phyloP scores from a whole-genome alignment of 1,284 basidiomycete species.

The Golubevia pallescens region DNA sequence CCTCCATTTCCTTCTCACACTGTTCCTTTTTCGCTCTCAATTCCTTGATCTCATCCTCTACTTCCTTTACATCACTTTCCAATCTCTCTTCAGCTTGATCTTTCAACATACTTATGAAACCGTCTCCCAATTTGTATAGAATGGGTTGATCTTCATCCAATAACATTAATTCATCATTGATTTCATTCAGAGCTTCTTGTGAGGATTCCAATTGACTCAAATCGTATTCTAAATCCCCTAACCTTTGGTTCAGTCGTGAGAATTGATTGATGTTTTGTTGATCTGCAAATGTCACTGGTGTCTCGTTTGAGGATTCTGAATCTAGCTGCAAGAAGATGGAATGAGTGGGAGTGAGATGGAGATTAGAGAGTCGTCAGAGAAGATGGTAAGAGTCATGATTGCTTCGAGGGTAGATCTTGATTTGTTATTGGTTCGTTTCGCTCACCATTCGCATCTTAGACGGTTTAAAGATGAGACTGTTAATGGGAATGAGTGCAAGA shows the following conservation, averaged over 20 bases:
- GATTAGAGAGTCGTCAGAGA: too few species aligned
- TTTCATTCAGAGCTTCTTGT: slow-evolving; percentile 51
- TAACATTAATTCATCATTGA: slow-evolving; percentile 48
- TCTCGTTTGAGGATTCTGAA: slow-evolving; percentile 31
- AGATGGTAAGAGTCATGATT: too few species aligned
- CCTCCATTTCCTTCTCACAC: slow-evolving; percentile 48
- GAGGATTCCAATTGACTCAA: slow-evolving; percentile 24
- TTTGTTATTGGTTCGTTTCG: too few species aligned
- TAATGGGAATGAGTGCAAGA: too few species aligned
- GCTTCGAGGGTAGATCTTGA: too few species aligned
- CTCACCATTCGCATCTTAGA: too few species aligned
- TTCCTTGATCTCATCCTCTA: slow-evolving; percentile 25
- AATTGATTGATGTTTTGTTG: slow-evolving; percentile 60
- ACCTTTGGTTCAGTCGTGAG: slow-evolving; percentile 46
- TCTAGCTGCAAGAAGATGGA: too few species aligned
- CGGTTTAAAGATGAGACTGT: too few species aligned
- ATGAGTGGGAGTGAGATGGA: too few species aligned
- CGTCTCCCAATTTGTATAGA: slow-evolving; percentile 51
- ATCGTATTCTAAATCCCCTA: slow-evolving; percentile 37
- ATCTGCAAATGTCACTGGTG: slow-evolving; percentile 55
- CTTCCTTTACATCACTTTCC: slow-evolving; percentile 32
- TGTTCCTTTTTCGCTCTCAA: slow-evolving; percentile 23
- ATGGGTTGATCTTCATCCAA: slow-evolving; percentile 22
- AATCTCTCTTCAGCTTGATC: slow-evolving; percentile 32
- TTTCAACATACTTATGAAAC: slow-evolving; percentile 38